Evolutionary conservation across 805 yeast genomes (phyloP), one percentile per base, ranked within the genome.

Genomic region (Candida dendrica): DNA sequence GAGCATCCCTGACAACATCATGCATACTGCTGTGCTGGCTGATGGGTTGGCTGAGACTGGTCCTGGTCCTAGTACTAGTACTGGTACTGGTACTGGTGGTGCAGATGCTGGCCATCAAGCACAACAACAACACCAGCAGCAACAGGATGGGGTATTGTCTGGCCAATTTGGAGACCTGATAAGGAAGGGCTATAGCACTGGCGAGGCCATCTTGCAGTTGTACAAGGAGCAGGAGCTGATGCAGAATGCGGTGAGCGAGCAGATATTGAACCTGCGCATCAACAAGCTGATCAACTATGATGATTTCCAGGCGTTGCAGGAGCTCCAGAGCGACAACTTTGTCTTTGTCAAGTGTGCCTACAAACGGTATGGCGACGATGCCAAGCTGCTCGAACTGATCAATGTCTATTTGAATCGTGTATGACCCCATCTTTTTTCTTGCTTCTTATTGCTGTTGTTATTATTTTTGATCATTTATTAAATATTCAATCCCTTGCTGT

Each of bases 151-250:
- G 4, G 20, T 7, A 15, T 18, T 19, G 22, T n/a, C 24, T 19
- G 26, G 22, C 22, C 36, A 34, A 20, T 34, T 34, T 9, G 24
- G 15, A 6, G 26, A 18, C 4, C 6, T 16, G 9, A 16, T 36
- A 32, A 32, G 34, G 19, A 32, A n/a, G 15, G 39, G 39, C 3
- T 22, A 31, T 6, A 32, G 32, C 14, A 40, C 53, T 7, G 58
- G 58, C 4, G 56, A 53, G 15, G 50, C 58, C 2, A 42, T 51
- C 7, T 36, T 53, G 31, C 43, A 40, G 7, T 48, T 53, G 13
- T 53, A 53, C 33, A 49, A 48, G 19, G 53, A 51, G 29, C 44
- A 48, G 40, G 55, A 51, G 37, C 27, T 34, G 19, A 53, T 55
- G 55, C 52, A 47, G 39, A 15, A 31, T 15, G 46, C 42, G 10